These are phyloP conservation scores for Fusarium nygamai DNA, from an alignment of 2,329 filamentous ascomycete species.

Conservation along the genomic window DNA sequence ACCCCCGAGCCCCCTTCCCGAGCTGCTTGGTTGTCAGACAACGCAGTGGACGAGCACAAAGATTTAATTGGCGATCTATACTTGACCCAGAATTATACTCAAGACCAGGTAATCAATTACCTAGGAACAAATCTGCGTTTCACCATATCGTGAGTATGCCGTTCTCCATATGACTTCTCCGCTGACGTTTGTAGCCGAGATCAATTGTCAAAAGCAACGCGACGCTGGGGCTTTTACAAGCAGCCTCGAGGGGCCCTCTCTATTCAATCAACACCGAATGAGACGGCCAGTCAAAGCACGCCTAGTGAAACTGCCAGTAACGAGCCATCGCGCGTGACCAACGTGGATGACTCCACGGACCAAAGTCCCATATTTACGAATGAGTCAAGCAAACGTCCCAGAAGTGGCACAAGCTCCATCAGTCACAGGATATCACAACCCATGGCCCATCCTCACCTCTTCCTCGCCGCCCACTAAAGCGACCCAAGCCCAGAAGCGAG, in stretches of 20 bases:
- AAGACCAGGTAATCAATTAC: background rate
- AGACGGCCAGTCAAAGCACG: background rate
- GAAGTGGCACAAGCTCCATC: background rate
- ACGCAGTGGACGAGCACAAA: background rate
- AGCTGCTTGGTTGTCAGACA: background rate
- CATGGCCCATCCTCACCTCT: background rate
- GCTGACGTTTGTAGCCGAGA: background rate
- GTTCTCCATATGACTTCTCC: fast-evolving
- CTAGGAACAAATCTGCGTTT: background rate
- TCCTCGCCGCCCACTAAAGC: background rate
- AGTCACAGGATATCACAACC: background rate
- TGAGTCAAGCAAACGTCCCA: background rate
- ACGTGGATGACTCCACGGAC: fast-evolving
- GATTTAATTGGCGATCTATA: background rate
- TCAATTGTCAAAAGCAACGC: conserved; percentile 7
- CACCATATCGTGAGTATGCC: background rate
- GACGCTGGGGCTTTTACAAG: conserved; percentile 1
- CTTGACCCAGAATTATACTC: background rate
- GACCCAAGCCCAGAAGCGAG: background rate
- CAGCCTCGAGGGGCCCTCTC: background rate
- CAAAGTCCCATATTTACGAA: background rate
- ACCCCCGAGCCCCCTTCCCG: too few relatives aligned
- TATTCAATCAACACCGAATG: too few relatives aligned
- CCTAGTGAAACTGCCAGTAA: background rate
- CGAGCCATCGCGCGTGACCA: background rate